phyloP scores from a whole-genome alignment of 345 rosid species.

The Tarenaya hassleriana region DNA sequence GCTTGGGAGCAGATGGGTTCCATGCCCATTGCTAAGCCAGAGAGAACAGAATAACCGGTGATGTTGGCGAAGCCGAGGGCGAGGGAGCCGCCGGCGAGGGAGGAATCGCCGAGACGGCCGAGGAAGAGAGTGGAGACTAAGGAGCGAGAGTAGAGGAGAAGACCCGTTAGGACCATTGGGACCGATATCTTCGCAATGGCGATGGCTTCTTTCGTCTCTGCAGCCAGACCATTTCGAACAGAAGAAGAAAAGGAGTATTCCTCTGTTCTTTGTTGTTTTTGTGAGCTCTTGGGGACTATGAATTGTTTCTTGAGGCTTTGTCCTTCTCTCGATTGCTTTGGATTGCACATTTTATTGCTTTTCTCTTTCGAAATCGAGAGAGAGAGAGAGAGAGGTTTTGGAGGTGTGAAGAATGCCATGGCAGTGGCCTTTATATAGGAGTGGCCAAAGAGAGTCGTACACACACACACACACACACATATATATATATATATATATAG shows the following conservation, averaged over 20 bases:
- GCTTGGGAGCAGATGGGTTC: constrained; percentile 92
- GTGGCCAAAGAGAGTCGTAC: no score
- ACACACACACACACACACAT: no score
- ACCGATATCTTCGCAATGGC: constrained; percentile 49
- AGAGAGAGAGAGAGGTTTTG: neutral
- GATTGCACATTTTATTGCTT: constrained; percentile 22
- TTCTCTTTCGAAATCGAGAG: neutral
- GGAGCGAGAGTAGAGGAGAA: constrained; percentile 71
- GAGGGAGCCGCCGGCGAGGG: constrained; percentile 82
- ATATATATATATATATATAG: no score
- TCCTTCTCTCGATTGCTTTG: constrained; percentile 21
- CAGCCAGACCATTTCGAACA: no score
- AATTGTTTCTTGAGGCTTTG: constrained; percentile 7
- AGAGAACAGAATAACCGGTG: constrained; percentile 79
- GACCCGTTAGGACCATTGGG: constrained; percentile 70
- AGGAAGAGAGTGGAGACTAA: constrained; percentile 81
- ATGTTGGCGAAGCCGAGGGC: constrained; percentile 86
- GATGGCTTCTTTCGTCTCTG: constrained; percentile 34
- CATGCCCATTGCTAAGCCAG: constrained; percentile 89
- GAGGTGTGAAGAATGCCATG: constrained; percentile 16
- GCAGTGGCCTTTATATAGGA: no score
- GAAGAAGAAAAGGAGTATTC: no score
- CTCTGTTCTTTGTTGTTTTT: no score
- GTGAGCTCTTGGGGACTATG: neutral
- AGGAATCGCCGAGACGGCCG: constrained; percentile 56